These are phyloP conservation scores for Oenanthe javanica DNA, from an alignment of 140 eudicot genomes.

Conservation along the genomic window DNA sequence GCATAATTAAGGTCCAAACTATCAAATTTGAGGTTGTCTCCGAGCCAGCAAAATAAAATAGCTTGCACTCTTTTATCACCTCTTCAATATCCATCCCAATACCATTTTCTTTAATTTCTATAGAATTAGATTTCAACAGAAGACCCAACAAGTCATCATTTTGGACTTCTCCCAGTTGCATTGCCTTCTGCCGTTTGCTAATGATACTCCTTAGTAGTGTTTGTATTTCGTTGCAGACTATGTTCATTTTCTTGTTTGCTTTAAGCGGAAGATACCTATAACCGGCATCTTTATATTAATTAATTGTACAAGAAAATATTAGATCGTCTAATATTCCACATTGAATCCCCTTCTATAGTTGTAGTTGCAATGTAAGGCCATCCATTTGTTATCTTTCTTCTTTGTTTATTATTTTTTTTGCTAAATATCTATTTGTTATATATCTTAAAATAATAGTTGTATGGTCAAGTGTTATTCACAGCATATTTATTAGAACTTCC, in stretches of 20 bases:
- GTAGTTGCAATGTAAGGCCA: neutral
- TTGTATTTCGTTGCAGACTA: constrained; percentile 15
- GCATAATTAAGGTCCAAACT: constrained; percentile 30
- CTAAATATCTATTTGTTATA: neutral
- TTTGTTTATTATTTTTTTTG: no score
- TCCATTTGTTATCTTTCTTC: neutral
- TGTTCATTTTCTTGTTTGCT: constrained; percentile 14
- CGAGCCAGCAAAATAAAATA: constrained; percentile 35
- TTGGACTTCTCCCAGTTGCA: constrained; percentile 19
- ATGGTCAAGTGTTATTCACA: neutral
- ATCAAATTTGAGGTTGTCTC: constrained; percentile 35
- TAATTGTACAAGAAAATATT: neutral
- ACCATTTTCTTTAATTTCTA: constrained; percentile 23
- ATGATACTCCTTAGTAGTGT: constrained; percentile 16
- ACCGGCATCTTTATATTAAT: neutral
- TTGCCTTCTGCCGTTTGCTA: constrained; percentile 23
- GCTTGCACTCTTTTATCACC: constrained; percentile 16
- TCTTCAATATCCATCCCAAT: constrained; percentile 29
- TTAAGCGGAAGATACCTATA: constrained; percentile 33
- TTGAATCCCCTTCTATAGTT: neutral
- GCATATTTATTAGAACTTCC: neutral
- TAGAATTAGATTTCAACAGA: constrained; percentile 1
- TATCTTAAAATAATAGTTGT: neutral
- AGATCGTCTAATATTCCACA: neutral
- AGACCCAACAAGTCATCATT: constrained; percentile 10